These are phyloP conservation scores for Coffea eugenioides DNA, from an alignment of 257 asterid genomes.

Conservation along the genomic window DNA sequence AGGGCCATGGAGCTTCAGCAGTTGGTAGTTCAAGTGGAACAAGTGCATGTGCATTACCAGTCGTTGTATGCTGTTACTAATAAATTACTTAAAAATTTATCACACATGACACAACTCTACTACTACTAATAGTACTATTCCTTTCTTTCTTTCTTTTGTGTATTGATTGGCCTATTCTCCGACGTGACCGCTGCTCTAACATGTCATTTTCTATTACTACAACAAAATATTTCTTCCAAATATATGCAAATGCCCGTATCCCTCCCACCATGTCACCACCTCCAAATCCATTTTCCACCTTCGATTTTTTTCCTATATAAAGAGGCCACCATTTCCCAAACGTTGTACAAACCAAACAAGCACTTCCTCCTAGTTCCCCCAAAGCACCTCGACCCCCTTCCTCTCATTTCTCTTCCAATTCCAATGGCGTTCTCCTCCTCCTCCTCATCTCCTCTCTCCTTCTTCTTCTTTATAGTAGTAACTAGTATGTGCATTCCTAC, in stretches of 20 bases:
- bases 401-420: neutral
- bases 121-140: no score
- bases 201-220: conserved; percentile 46
- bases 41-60: conserved; percentile 64
- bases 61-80: conserved; percentile 20
- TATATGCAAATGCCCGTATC: conserved; percentile 8
- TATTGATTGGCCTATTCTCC: conserved; percentile 17
- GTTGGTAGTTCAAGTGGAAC: conserved; percentile 73
- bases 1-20: conserved; percentile 49
- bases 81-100: neutral
- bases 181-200: conserved; percentile 25
- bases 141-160: conserved; percentile 26
- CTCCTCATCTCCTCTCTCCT: conserved; percentile 29
- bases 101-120: conserved; percentile 4
- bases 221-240: neutral
- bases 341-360: neutral
- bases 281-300: conserved; percentile 1
- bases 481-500: conserved; percentile 17
- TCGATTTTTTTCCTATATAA: conserved; percentile 37
- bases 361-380: conserved; percentile 5
- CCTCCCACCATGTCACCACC: conserved; percentile 9
- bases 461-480: neutral
- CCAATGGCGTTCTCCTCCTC: conserved; percentile 45
- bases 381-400: neutral
- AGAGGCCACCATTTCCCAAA: conserved; percentile 27